Evolutionary conservation across 2,329 filamentous ascomycete genomes (phyloP), one percentile per base, ranked within the genome.

Genomic region (Coleophoma cylindrospora): DNA sequence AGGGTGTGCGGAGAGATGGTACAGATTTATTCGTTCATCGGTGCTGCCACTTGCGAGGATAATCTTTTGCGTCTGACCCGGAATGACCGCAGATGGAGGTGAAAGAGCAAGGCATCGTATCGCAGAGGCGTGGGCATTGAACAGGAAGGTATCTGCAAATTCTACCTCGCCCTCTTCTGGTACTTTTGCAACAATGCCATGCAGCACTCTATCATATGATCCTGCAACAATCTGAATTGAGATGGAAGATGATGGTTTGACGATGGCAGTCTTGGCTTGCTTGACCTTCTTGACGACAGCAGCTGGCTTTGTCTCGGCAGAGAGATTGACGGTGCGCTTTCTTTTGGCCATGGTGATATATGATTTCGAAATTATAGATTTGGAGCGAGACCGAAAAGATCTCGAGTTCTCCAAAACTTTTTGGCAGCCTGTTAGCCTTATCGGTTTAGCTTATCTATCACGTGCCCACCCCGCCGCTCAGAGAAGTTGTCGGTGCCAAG

Each of bases 1-100:
- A 48, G 81, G 81, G 59, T 83, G 81, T 22, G 78, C 83, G 12
- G 91, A 95, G 49, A 99, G 75, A 53, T 85, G 90, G 76, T 96
- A 99, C 49, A 99, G 79, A 66, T 99, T 96, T 72, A 99, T 89
- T 55, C 90, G 84, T 71, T 96, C 91, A 69, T 99, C 94, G 21
- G 89, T 95, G 68, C 88, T 87, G 58, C 94, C 94, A 10, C 88
- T 95, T 12, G 94, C 94, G 45, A 99, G 81, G 58, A 94, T 85
- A 45, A 96, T 80, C 66, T 94, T 96, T 65, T 89, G 86, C n/a
- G 74, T 71, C 68, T 86, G 84, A 56, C 76, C 81, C 12, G 73
- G 76, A 50, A 73, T 64, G 1, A 77, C 74, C 15, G 77, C 79
- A 12, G 89, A 88, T 0, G 87, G 76, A 3, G 87, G 86, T 9